Evolutionary conservation across 306 rosid genomes (phyloP), one percentile per base, ranked within the genome.

Genomic region (Begonia peltatifolia): DNA sequence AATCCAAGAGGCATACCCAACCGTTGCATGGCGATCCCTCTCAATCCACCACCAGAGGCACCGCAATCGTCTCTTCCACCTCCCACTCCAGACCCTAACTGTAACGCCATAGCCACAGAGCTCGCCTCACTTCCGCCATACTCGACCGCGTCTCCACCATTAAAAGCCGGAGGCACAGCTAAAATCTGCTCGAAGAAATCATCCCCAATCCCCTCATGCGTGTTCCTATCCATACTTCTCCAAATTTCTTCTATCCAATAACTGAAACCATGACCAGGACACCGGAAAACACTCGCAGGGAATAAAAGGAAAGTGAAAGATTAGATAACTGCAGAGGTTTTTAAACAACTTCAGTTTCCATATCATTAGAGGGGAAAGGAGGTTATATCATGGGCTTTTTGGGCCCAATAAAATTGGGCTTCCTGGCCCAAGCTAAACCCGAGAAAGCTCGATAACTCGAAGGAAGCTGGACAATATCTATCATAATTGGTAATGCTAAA

Each of bases 1-100:
- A 90, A 58, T 9, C 95, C 93, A 67, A 86, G 58, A 17, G 97
- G 95, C 79, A 85, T 71, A n/a, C 74, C 81, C 76, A 76, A 63
- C 42, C 83, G 71, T 20, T 53, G 57, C 57, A 30, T 8, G 7
- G 53, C 53, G 20, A 58, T 58, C 17, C 52, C 53, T 47, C 62
- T 30, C 25, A 55, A 14, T 25, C 59, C 49, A n/a, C 68, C 75
- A 18, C 55, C 66, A 2, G 61, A 60, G 11, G 18, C 36, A 3
- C 57, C 58, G 18, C 69, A 50, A 1, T 51, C 38, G 38, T 30
- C 38, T 30, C 38, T 60, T 16, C 63, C 62, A 1, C 58, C 61
- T 2, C 65, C 68, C 9, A 54, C 53, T 6, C 70, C 62, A 50
- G 87, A 75, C 0, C 88, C 93, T 12, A 88, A 48, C 65, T 77